Evolutionary conservation across 1,284 basidiomycete genomes (phyloP), one percentile per base, ranked within the genome.

Genomic region (Neolentinus lepideus): DNA sequence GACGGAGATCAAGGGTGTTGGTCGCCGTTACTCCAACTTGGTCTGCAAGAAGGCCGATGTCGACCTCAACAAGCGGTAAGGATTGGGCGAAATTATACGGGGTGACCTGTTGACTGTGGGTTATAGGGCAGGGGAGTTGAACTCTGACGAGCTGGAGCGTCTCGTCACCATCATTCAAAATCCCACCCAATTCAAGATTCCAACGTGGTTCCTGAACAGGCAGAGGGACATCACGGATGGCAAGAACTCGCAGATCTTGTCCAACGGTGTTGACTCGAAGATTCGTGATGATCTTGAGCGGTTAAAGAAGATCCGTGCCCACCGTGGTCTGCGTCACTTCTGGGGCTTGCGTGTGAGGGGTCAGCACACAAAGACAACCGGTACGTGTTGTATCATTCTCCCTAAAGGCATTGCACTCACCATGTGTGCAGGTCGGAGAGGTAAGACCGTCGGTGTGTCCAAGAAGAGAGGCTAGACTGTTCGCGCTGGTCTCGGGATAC

Each of bases 21-120:
- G 97, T 70, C 90, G 97, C 63, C 91, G 97, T 60, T 99, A 98
- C 79, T 87, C 97, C 72, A 99, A 99, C 80, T 80, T 99, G 69
- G 96, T 99, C 67, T 98, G 95, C 88, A 99, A 99, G 81, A 99
- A 99, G 84, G 97, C 97, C 65, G 97, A 99, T 80, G 92, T 99
- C 58, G 95, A 99, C 73, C 85, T 99, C 63, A 91, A 85, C 83
- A 99, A 99, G 81, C 92, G 97, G 95, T 97, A 67, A 61, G 90
- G 9, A 22, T 25, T 25, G 36, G 16, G 8, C 12, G 11, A 43
- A 38, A 21, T 12, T 2, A 43, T 6, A 19, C 16, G 8, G 3
- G 9, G 36, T 16, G 14, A 46, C 45, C 10, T 2, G 29, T 21
- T 36, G 56, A n/a, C 19, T 31, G 11, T 21, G 12, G 22, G 3